A percentile compares a stretch with the other conserved stretches of the same genome.
Conservation (phyloP, 805 yeast genomes). For the Metschnikowia orientalis region DNA sequence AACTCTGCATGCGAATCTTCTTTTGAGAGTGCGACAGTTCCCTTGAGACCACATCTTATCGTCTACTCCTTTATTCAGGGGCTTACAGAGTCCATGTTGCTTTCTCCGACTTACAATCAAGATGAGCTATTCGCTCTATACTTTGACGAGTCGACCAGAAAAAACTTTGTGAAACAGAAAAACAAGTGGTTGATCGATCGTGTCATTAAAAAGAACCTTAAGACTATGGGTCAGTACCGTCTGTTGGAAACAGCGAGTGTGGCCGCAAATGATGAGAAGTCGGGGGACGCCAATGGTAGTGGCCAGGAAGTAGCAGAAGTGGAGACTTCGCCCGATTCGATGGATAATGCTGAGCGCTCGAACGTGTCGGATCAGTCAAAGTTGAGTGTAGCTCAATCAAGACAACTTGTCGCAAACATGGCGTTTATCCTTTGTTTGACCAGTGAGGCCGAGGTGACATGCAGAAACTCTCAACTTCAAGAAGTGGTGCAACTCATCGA, state of each 20-base stretch:
- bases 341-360: too few species aligned
- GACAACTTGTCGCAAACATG: conserved; percentile 21
- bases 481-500: conserved; percentile 1
- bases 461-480: conserved; percentile 1
- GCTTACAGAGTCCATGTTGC: conserved; percentile 8
- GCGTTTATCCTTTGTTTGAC: conserved; percentile 22
- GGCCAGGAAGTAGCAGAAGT: not conserved
- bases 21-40: conserved; percentile 9
- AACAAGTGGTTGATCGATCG: conserved; percentile 26
- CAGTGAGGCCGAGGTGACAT: conserved; percentile 3
- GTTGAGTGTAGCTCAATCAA: conserved; percentile 8
- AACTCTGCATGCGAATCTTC: conserved; percentile 1
- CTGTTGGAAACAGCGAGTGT: not conserved
- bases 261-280: not conserved
- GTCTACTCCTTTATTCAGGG: conserved; percentile 11
- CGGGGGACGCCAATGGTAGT: not conserved
- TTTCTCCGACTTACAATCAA: conserved; percentile 7
- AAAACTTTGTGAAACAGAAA: conserved; percentile 24
- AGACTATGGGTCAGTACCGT: too few species aligned
- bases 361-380: too few species aligned
- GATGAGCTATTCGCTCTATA: conserved; percentile 20
- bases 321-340: too few species aligned
- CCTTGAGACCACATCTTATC: conserved; percentile 13
- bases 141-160: conserved; percentile 16
- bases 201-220: not conserved